Evolutionary conservation across 2,329 filamentous ascomycete genomes (phyloP).

Genomic region (Xylariaceae sp.): DNA sequence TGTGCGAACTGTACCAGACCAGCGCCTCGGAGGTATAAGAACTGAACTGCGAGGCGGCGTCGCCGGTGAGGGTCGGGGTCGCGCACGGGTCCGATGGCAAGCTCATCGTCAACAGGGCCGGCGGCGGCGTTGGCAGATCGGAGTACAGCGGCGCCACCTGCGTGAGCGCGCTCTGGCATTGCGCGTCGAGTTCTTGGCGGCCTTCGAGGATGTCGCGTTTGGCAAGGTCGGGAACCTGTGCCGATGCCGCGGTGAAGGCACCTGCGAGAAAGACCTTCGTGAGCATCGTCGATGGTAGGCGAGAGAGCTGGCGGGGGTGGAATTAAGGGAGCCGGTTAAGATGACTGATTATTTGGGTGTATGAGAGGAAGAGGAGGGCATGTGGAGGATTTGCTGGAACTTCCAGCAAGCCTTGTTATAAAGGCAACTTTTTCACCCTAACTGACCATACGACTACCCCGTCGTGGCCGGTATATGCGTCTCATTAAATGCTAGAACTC

Average conservation of each 20-base stretch:
- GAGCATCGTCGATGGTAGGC: background rate
- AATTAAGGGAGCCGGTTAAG: background rate
- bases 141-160: slow-evolving; percentile 21
- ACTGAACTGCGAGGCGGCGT: slow-evolving; percentile 19
- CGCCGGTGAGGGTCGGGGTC: slow-evolving; percentile 25
- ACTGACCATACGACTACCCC: background rate
- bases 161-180: slow-evolving; percentile 24
- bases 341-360: background rate
- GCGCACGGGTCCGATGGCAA: slow-evolving; percentile 27
- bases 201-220: slow-evolving; percentile 24
- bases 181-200: slow-evolving; percentile 16
- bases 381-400: background rate
- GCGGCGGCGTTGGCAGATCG: slow-evolving; percentile 24
- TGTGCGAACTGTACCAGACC: slow-evolving; percentile 29
- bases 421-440: background rate
- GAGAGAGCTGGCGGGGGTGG: background rate
- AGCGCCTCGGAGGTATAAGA: slow-evolving; percentile 26
- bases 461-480: background rate
- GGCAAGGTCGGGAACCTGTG: slow-evolving; percentile 21
- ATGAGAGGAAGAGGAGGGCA: background rate
- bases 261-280: slow-evolving; percentile 12
- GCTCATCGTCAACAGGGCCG: slow-evolving; percentile 16
- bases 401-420: background rate
- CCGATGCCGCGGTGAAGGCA: slow-evolving; percentile 21
- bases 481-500: background rate